Conservation (phyloP, 495 filamentous ascomycete species). For the Chaetomium fimeti region DNA sequence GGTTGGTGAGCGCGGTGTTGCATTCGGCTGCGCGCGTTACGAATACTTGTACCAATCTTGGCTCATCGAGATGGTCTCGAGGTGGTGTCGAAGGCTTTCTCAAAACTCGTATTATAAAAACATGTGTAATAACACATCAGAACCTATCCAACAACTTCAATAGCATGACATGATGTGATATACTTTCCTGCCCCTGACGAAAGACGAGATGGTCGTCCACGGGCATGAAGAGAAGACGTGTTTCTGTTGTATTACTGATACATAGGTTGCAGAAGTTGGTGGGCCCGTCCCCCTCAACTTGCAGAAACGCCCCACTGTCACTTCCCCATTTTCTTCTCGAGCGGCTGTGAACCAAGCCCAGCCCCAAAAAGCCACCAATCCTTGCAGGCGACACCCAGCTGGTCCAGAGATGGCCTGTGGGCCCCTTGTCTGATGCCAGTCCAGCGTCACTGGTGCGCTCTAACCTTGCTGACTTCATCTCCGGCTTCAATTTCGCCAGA, state of each 20-base stretch:
- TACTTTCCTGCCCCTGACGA: too few relatives aligned
- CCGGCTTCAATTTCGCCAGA: conserved; percentile 32
- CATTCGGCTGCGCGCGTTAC: too few relatives aligned
- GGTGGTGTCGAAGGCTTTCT: too few relatives aligned
- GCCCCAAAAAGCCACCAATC: conserved; percentile 4
- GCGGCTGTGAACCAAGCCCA: neutral
- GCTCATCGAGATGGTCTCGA: too few relatives aligned
- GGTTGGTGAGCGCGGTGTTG: too few relatives aligned
- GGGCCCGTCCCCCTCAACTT: conserved; percentile 10
- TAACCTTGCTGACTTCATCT: conserved; percentile 36
- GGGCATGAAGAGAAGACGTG: neutral
- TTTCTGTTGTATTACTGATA: neutral
- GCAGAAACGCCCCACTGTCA: conserved; percentile 16
- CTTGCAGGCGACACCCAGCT: conserved; percentile 1
- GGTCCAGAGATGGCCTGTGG: neutral
- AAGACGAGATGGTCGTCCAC: neutral
- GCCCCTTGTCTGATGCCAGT: conserved; percentile 3
- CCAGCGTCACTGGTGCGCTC: conserved; percentile 19
- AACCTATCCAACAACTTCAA: too few relatives aligned
- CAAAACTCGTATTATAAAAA: too few relatives aligned
- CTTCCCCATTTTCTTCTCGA: conserved; percentile 11
- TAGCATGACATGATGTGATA: too few relatives aligned
- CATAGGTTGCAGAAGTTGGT: neutral
- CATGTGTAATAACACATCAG: too few relatives aligned
- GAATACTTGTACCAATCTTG: too few relatives aligned